Evolutionary conservation across 2,329 filamentous ascomycete genomes (phyloP).

Genomic region (Alternaria solani): DNA sequence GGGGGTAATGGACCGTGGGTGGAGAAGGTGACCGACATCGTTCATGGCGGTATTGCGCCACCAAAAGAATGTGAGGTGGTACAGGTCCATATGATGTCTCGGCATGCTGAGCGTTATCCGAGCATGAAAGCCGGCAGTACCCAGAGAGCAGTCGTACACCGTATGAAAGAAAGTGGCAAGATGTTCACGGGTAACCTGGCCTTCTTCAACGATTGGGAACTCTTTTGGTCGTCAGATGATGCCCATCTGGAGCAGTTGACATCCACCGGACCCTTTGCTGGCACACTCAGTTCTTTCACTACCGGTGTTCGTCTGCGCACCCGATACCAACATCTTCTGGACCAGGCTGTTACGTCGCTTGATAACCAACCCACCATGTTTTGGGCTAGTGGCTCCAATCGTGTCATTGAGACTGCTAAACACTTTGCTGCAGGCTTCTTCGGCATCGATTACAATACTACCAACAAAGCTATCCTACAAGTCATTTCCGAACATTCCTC

Average conservation of each 20-base stretch:
- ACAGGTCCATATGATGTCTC: conserved; percentile 68
- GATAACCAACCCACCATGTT: conserved; percentile 38
- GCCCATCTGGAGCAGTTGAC: conserved; percentile 63
- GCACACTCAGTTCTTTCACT: conserved; percentile 62
- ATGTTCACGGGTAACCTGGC: conserved; percentile 59
- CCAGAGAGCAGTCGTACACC: conserved; percentile 59
- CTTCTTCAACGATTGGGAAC: conserved; percentile 64
- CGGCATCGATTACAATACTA: conserved; percentile 57
- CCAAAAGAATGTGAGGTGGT: conserved; percentile 61
- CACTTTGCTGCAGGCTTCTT: conserved; percentile 66
- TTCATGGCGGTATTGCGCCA: conserved; percentile 52
- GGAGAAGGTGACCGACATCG: conserved; percentile 55
- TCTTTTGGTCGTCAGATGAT: conserved; percentile 58
- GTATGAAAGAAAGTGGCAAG: conserved; percentile 54
- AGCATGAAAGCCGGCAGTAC: conserved; percentile 60
- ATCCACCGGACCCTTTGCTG: conserved; percentile 64
- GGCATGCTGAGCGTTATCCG: conserved; percentile 66
- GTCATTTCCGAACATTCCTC: conserved; percentile 62
- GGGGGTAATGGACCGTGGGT: conserved; percentile 66
- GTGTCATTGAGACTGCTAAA: conserved; percentile 65
- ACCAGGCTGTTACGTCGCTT: conserved; percentile 24
- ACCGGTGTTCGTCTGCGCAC: conserved; percentile 64
- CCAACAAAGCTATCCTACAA: conserved; percentile 51
- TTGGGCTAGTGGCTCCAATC: conserved; percentile 64
- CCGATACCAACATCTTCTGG: conserved; percentile 60